Base-by-base conservation (phyloP, 768 basidiomycete species). In the Mycena latifolia region DNA sequence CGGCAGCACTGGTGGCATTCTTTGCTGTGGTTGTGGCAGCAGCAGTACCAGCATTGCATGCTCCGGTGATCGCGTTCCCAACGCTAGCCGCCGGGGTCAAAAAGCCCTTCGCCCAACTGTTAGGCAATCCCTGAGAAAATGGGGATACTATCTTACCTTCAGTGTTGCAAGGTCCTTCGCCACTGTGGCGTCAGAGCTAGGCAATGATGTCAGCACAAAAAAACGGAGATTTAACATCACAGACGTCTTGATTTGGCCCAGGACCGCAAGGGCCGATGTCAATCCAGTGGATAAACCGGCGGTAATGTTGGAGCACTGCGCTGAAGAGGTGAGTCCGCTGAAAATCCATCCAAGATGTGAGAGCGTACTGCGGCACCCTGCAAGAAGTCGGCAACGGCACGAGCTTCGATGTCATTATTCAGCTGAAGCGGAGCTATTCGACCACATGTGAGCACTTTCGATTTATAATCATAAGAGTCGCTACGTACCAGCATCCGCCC, bases 191-290 rank as follows among this genome's bases (percentile, higher is more conserved):
- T 67, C 66, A 18, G 66, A 29, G 20, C 66, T 67, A 37, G n/a
- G 12, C 2, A 9, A 12, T 1, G 31, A n/a, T 35, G 2, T 8
- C 29, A 52, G 24, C 27, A 24, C 2, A 2, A 28, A 4, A 28
- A 0, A 4, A 3, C 22, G 8, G 35, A 18, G 37, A 10, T 28
- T 25, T 9, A 28, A 12, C 8, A 50, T 15, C 10, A 67, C 54
- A 24, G 9, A 61, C 63, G 22, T 69, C 54, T 65, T 56, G 53
- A 65, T 69, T 46, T 69, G 63, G 41, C 67, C 43, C n/a, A 69
- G 60, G 2, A 69, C 67, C 3, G 67, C 28, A 8, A 69, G 67
- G 10, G 67, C 67, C 2, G 59, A 65, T 1, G 63, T 47, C 20
- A 69, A 43, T 5, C 67, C 63, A 20, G 53, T 45, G 0, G 63